These are phyloP conservation scores for Citrullus colocynthis DNA, from an alignment of 306 rosid species.

Conservation along the genomic window DNA sequence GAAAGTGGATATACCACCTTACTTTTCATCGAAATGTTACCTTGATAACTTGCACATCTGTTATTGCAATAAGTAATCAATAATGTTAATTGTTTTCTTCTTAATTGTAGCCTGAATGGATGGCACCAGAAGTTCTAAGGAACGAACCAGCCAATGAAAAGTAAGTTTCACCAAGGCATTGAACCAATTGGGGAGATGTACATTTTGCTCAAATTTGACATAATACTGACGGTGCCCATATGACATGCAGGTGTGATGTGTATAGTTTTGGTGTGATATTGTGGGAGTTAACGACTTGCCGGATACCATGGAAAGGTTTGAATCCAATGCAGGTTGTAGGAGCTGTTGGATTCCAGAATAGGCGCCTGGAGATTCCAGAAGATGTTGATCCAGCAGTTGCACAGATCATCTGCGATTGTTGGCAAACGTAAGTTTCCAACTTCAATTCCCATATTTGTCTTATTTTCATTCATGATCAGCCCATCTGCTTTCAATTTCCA, in stretches of 20 bases:
- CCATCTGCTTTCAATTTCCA: neutral
- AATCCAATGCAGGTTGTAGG: slow-evolving; percentile 99
- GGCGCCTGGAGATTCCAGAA: slow-evolving; percentile 89
- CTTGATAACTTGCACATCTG: neutral
- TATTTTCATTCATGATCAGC: neutral
- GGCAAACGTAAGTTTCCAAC: slow-evolving; percentile 63
- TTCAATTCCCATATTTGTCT: neutral
- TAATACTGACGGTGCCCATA: slow-evolving; percentile 6
- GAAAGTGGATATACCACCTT: neutral
- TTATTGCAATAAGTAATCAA: neutral
- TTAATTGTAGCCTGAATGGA: slow-evolving; percentile 94
- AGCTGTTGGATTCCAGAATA: slow-evolving; percentile 97
- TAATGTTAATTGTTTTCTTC: slow-evolving; percentile 10
- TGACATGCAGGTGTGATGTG: slow-evolving; percentile 85
- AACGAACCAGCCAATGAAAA: slow-evolving; percentile 93
- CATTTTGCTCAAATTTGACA: neutral
- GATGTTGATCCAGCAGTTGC: slow-evolving; percentile 66
- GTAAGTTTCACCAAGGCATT: slow-evolving; percentile 23
- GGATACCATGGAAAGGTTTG: slow-evolving; percentile 90
- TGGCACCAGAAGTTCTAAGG: slow-evolving; percentile 96
- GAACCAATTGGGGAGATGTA: neutral
- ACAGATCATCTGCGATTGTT: slow-evolving; percentile 78
- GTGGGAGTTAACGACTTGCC: slow-evolving; percentile 75
- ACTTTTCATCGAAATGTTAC: neutral
- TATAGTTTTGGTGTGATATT: slow-evolving; percentile 96